Evolutionary conservation across 768 basidiomycete genomes (phyloP).

Genomic region (Russula foetens): DNA sequence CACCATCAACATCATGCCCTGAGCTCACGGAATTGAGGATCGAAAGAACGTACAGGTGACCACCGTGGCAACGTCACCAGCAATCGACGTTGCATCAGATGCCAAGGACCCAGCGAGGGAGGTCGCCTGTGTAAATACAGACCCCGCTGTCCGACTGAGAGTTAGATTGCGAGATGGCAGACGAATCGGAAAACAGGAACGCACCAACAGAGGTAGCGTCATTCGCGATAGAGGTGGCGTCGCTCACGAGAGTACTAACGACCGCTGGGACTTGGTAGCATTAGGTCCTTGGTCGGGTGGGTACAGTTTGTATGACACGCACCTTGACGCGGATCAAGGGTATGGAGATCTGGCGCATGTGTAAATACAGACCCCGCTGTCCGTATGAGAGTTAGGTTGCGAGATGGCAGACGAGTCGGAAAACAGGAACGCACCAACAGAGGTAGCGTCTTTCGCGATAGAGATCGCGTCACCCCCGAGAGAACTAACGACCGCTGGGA

Average conservation of each 20-base stretch:
- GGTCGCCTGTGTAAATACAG: background rate
- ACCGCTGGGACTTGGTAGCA: background rate
- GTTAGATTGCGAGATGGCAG: background rate
- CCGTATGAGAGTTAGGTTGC: background rate
- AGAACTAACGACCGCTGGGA: conserved; percentile 3
- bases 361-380: conserved; percentile 11
- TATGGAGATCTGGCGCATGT: background rate
- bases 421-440: background rate
- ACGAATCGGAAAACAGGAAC: background rate
- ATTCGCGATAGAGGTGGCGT: background rate
- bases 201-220: conserved; percentile 5
- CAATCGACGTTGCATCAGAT: background rate
- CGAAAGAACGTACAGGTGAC: conserved; percentile 14
- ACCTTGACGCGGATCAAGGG: too few relatives aligned
- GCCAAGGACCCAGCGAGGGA: too few relatives aligned
- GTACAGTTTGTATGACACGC: too few relatives aligned
- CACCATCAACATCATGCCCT: background rate
- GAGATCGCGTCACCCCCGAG: background rate
- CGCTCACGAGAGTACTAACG: too few relatives aligned
- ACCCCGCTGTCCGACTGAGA: conserved; percentile 1
- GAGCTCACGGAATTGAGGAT: too few relatives aligned
- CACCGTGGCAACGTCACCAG: background rate
- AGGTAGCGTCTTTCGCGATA: background rate
- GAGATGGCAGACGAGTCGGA: background rate
- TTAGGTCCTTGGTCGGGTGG: background rate